These are phyloP conservation scores for Bacidia rubella DNA, from an alignment of 495 filamentous ascomycete genomes.

Conservation along the genomic window DNA sequence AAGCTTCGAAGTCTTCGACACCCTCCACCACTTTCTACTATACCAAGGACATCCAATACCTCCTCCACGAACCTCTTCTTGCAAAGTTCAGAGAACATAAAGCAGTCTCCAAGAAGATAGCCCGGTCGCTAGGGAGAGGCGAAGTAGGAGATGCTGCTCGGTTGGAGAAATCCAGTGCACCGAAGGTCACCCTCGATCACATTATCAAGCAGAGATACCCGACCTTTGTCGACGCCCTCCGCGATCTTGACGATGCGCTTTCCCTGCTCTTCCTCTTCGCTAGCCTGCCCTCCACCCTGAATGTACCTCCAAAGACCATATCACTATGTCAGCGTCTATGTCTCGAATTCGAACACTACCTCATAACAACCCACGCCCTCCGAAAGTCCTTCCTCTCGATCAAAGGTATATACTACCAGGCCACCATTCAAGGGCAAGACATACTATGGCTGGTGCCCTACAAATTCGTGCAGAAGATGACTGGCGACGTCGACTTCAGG, in stretches of 20 bases:
- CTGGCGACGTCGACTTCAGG: constrained; percentile 87
- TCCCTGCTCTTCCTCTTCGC: constrained; percentile 96
- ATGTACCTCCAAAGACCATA: constrained; percentile 85
- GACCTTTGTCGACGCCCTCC: constrained; percentile 85
- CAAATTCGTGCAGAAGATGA: constrained; percentile 85
- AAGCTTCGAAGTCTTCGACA: constrained; percentile 81
- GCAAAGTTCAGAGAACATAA: constrained; percentile 96
- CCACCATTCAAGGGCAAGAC: constrained; percentile 95
- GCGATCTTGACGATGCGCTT: constrained; percentile 91
- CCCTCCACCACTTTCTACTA: constrained; percentile 96
- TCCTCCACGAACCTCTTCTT: constrained; percentile 92
- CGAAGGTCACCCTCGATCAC: constrained; percentile 82
- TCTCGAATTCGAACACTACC: constrained; percentile 92
- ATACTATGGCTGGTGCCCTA: constrained; percentile 96
- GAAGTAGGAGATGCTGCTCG: constrained; percentile 76
- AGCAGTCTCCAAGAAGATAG: constrained; percentile 90
- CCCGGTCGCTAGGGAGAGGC: constrained; percentile 74
- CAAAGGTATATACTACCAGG: constrained; percentile 99
- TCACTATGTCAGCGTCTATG: constrained; percentile 80
- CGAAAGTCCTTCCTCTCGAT: constrained; percentile 95
- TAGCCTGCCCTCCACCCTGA: constrained; percentile 76
- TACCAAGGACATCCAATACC: constrained; percentile 94
- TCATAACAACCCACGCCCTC: constrained; percentile 78
- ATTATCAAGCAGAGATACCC: constrained; percentile 97
- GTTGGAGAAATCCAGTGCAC: constrained; percentile 72